phyloP scores from a whole-genome alignment of 179 eudicot species.

The Silene noctiflora region DNA sequence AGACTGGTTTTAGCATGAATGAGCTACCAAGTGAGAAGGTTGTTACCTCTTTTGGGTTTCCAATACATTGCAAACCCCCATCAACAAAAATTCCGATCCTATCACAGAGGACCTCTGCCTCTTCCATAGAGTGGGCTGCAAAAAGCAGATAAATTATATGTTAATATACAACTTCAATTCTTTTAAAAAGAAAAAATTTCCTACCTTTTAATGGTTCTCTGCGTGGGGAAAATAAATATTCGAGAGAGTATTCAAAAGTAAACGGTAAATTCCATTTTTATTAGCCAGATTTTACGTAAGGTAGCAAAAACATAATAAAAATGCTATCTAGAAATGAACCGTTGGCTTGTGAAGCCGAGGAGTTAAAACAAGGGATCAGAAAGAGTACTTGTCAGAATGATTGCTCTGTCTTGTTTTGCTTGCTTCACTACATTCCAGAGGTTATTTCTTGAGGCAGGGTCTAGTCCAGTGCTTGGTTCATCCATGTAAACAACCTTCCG shows the following conservation, averaged over 20 bases:
- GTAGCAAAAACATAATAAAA: too few relatives aligned
- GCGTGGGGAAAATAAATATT: too few relatives aligned
- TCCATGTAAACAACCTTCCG: constrained; percentile 92
- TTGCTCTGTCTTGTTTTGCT: constrained; percentile 80
- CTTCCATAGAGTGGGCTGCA: constrained; percentile 98
- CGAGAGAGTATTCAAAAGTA: too few relatives aligned
- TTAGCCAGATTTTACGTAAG: too few relatives aligned
- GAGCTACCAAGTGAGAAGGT: neutral
- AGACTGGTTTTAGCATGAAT: neutral
- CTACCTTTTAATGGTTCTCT: too few relatives aligned
- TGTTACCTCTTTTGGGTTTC: constrained; percentile 83
- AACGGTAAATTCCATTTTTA: too few relatives aligned
- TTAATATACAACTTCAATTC: neutral
- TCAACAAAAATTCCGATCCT: constrained; percentile 88
- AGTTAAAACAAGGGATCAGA: constrained; percentile 11
- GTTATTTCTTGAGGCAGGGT: constrained; percentile 91
- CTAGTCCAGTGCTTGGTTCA: constrained; percentile 96
- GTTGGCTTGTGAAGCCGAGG: too few relatives aligned
- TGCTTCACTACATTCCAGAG: constrained; percentile 88
- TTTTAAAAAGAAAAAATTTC: neutral
- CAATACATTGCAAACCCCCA: constrained; percentile 89
- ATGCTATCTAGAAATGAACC: too few relatives aligned
- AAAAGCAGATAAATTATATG: neutral
- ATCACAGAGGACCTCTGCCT: constrained; percentile 92
- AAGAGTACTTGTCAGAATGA: constrained; percentile 78